Evolutionary conservation across 495 filamentous ascomycete species (phyloP), one percentile per base, ranked within the genome.

Genomic region (Niebla homalea): DNA sequence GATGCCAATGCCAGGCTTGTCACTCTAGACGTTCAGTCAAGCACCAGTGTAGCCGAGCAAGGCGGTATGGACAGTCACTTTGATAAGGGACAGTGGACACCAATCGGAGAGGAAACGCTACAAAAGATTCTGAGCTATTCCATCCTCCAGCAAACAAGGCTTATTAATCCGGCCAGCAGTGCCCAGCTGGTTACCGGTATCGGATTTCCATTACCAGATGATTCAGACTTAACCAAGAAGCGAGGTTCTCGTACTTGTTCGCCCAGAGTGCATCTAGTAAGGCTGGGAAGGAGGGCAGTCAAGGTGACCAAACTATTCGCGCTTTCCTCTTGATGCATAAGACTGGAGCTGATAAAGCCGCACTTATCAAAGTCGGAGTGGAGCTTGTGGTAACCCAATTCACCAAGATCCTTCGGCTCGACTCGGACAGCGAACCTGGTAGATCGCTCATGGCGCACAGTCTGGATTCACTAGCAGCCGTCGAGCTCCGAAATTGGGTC

Each of bases 1-100:
- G 51, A 65, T 41, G 48, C 50, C 4, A 52, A n/a, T 2, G 50
- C 56, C 0, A 54, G 29, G 0, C 19, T 71, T 1, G 54, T 50
- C 11, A 65, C 57, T 2, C 54, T 73, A 8, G 69, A 73, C 39
- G 59, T 70, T 0, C 46, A 64, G 23, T 50, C 25, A 1, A 49
- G 36, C 7, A 41, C 39, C 15, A 56, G 49, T 49, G 3, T 62
- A 67, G 8, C 52, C n/a, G 48, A 59, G 16, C 48, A 37, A 4
- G 29, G 14, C 32, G 40, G 26, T 25, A 12, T 45, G 25, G 26
- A 11, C 14, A 14, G 5, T 14, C 10, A 8, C 8, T 26, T 52
- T 3, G 49, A 52, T 1, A 38, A 18, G 1, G 5, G 7, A 11
- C n/a, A 3, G 15, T 68, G 58, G 61, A 58, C 53, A 3, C 47